These are phyloP conservation scores for Candida sp. DNA, from an alignment of 1,139 yeast genomes.

Conservation along the genomic window DNA sequence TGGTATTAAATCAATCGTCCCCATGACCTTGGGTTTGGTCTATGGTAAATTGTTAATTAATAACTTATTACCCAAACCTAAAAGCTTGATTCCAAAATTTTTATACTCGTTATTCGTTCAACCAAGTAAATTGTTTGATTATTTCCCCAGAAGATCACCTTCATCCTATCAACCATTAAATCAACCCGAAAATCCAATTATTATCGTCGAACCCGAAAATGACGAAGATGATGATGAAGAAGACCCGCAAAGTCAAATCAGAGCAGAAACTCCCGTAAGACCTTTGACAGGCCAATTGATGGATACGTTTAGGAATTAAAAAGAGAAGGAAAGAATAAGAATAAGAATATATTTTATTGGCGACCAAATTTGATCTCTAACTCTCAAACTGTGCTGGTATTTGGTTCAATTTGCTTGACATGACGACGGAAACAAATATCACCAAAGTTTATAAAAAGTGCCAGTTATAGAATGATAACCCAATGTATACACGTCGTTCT, in stretches of 20 bases:
- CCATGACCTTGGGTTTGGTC: slow-evolving; percentile 54
- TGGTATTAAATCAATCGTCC: slow-evolving; percentile 48
- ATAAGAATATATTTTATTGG: too few species aligned
- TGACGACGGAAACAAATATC: too few species aligned
- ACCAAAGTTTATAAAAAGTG: too few species aligned
- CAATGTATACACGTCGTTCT: too few species aligned
- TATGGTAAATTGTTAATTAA: slow-evolving; percentile 55
- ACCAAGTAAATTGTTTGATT: slow-evolving; percentile 15
- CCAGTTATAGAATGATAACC: too few species aligned
- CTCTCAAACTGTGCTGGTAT: too few species aligned
- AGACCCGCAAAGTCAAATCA: slow-evolving; percentile 22
- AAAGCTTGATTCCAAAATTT: slow-evolving; percentile 37
- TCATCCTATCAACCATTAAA: slow-evolving; percentile 12
- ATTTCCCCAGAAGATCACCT: slow-evolving; percentile 6
- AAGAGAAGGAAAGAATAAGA: background rate
- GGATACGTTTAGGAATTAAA: slow-evolving; percentile 45
- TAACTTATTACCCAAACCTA: slow-evolving; percentile 60
- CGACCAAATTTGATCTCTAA: too few species aligned
- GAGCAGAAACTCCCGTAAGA: slow-evolving; percentile 56
- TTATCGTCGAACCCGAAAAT: slow-evolving; percentile 15
- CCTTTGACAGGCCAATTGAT: slow-evolving; percentile 57
- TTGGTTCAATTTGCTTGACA: too few species aligned
- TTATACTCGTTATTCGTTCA: slow-evolving; percentile 21
- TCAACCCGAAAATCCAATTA: slow-evolving; percentile 1
- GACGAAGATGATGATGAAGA: slow-evolving; percentile 25